Evolutionary conservation across 208 protist genomes (phyloP).

Genomic region (Crithidia expoeki): DNA sequence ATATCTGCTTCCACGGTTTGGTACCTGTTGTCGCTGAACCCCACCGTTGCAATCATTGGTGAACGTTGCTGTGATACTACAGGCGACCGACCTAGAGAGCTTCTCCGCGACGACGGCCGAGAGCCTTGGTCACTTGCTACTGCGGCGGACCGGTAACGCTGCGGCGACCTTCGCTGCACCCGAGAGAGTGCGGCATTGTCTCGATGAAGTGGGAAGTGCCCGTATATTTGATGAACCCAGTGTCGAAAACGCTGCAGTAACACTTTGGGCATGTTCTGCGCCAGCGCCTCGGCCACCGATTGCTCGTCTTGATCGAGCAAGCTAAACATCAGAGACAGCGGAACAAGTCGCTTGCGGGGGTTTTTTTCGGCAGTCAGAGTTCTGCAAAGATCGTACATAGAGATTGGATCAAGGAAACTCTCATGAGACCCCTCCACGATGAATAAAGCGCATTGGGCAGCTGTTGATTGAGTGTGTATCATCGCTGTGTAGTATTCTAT

Average conservation of each 20-base stretch:
- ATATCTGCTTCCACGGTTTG: too few relatives aligned
- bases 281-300: slow-evolving; percentile 63
- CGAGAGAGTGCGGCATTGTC: slow-evolving; percentile 9
- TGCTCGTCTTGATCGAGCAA: slow-evolving; percentile 86
- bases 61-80: not conserved
- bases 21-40: not conserved
- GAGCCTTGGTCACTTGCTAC: slow-evolving; percentile 33
- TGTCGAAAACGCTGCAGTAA: slow-evolving; percentile 74
- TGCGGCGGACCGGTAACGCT: slow-evolving; percentile 31
- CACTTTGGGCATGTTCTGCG: slow-evolving; percentile 53
- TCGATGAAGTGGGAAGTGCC: slow-evolving; percentile 32
- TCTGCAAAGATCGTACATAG: slow-evolving; percentile 79
- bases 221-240: slow-evolving; percentile 73
- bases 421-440: slow-evolving; percentile 83
- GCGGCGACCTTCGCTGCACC: slow-evolving; percentile 20
- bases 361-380: slow-evolving; percentile 66
- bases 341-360: slow-evolving; percentile 69
- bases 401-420: slow-evolving; percentile 80
- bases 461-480: slow-evolving; percentile 59
- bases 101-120: slow-evolving; percentile 16
- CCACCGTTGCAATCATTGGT: not conserved
- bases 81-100: slow-evolving; percentile 25
- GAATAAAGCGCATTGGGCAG: slow-evolving; percentile 61
- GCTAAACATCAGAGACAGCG: slow-evolving; percentile 82
- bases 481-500: slow-evolving; percentile 47